Base-by-base conservation (phyloP, 305 asterid genomes). In the Fraxinus paxiana region DNA sequence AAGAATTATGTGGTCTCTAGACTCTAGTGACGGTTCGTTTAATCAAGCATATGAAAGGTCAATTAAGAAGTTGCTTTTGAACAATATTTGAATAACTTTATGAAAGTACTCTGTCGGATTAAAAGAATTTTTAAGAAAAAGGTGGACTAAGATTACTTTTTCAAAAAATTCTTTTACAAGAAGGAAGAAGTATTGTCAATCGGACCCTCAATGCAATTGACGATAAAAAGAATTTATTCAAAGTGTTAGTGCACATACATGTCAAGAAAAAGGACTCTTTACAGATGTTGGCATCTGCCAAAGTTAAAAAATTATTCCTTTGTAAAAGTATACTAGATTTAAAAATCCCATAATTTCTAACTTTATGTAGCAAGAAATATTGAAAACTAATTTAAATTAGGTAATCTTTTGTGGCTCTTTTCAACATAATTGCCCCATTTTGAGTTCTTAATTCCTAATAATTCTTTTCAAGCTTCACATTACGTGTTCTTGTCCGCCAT, bases 401-500 rank as follows among this genome's bases (percentile, higher is more conserved):
- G 84, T 35, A 73, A 33, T 77, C 81, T 48, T 73, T 77, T 24
- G 51, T 34, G 82, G 73, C 33, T 43, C 4, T 2, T 33, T 20
- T 82, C 34, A 85, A 83, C 89, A 84, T 13, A 75, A 85, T 51
- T 84, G 84, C 81, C 90, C 88, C 87, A 85, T 88, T 41, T 51
- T 61, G 34, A 65, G 72, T 75, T 41, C 26, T 46, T 43, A 67
- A 77, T 33, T 83, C 78, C 56, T n/a, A 72, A 43, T 51, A 63
- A n/a, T 77, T 59, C 63, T 74, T 85, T 87, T 82, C 78, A 86
- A 79, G 83, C 85, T 85, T 83, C 75, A 51, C 80, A 85, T 84
- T 79, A 70, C 84, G 88, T 81, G 82, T 77, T 88, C 75, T 30
- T 87, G 91, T 83, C 87, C 82, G 88, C 85, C 87, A 90, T 90